Percentiles rank a stretch among this genome's conserved stretches.
Conservation (phyloP, 2,329 filamentous ascomycete genomes). For the Hawksworthiomyces lignivorus region DNA sequence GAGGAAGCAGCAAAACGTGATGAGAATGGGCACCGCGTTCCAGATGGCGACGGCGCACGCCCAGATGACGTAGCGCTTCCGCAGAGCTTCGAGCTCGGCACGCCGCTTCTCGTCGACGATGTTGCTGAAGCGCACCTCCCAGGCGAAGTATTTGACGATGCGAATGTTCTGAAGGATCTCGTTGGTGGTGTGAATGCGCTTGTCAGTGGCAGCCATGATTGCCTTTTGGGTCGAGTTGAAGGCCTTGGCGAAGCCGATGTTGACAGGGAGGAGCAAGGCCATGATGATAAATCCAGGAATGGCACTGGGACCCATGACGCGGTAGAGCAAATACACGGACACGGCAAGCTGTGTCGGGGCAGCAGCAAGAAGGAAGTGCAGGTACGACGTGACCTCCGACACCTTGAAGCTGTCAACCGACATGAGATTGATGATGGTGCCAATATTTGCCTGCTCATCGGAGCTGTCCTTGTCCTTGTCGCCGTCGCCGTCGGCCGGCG, state of each 20-base stretch:
- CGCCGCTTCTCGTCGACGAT: constrained; percentile 84
- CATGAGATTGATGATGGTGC: constrained; percentile 99
- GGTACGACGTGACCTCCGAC: constrained; percentile 84
- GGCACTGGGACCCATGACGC: constrained; percentile 84
- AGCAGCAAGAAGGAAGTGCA: constrained; percentile 91
- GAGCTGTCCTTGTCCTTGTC: constrained; percentile 29
- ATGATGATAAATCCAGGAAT: constrained; percentile 91
- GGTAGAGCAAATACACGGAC: constrained; percentile 74
- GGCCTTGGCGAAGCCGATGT: constrained; percentile 77
- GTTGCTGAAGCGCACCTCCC: constrained; percentile 84
- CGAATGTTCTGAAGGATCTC: constrained; percentile 95
- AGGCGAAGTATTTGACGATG: constrained; percentile 99
- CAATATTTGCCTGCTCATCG: constrained; percentile 78
- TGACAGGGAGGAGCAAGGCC: constrained; percentile 79
- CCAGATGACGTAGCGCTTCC: constrained; percentile 84
- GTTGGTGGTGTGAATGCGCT: constrained; percentile 92
- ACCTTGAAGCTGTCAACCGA: constrained; percentile 99
- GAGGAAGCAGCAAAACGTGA: constrained; percentile 93
- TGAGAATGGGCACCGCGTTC: constrained; percentile 91
- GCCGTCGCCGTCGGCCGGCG: constrained; percentile 24
- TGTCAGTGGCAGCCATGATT: constrained; percentile 89
- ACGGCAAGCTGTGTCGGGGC: constrained; percentile 83
- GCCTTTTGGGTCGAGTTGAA: constrained; percentile 83
- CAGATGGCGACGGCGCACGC: constrained; percentile 85
- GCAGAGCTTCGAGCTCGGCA: constrained; percentile 68